Evolutionary conservation across 208 protist genomes (phyloP).

Genomic region (Trypanosoma avium): DNA sequence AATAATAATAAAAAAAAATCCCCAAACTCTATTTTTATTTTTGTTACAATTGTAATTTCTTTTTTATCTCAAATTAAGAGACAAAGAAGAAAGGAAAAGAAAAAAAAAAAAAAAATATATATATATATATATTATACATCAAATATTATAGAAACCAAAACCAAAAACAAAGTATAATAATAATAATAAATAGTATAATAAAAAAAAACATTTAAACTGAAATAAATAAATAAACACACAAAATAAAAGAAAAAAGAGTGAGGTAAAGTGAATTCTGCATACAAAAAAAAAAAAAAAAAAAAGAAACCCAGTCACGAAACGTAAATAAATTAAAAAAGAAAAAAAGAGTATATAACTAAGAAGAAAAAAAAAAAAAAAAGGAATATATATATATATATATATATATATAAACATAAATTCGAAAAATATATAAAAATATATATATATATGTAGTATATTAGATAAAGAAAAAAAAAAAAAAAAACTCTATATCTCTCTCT

Average conservation of each 20-base stretch:
- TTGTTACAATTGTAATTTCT: too few relatives aligned
- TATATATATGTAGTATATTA: too few relatives aligned
- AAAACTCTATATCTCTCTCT: too few relatives aligned
- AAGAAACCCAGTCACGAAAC: constrained; percentile 22
- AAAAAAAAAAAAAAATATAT: too few relatives aligned
- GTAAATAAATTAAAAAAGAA: constrained; percentile 3
- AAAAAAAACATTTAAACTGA: neutral
- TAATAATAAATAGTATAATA: neutral
- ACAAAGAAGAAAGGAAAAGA: too few relatives aligned
- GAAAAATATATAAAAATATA: too few relatives aligned
- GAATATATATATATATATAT: constrained; percentile 5
- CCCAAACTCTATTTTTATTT: too few relatives aligned
- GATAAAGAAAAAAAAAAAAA: too few relatives aligned
- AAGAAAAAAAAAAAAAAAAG: constrained; percentile 22
- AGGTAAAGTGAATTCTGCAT: neutral
- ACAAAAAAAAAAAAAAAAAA: constrained; percentile 28
- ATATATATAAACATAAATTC: too few relatives aligned
- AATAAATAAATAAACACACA: constrained; percentile 1
- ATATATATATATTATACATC: neutral
- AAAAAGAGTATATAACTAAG: constrained; percentile 1
- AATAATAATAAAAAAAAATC: too few relatives aligned
- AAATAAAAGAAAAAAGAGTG: neutral
- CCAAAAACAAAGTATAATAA: neutral
- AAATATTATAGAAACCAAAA: neutral
- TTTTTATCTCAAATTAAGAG: too few relatives aligned